phyloP scores from a whole-genome alignment of 2,329 filamentous ascomycete species.

The Aspergillus oerlinghausenensis region DNA sequence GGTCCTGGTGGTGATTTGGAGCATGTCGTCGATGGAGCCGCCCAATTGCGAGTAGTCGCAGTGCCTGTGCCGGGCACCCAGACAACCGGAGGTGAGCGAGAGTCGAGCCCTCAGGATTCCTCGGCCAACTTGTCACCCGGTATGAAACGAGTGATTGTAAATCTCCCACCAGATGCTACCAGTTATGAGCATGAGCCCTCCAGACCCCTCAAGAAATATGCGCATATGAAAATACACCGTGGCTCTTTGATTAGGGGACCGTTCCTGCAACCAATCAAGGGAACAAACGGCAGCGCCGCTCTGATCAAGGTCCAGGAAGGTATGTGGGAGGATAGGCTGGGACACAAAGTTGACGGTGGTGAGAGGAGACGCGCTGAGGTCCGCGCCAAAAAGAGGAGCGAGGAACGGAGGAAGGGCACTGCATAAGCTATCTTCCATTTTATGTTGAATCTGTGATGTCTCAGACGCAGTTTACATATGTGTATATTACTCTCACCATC shows the following conservation, averaged over 20 bases:
- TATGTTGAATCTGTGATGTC: conserved; percentile 8
- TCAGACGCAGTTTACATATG: conserved; percentile 9
- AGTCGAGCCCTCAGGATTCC: conserved; percentile 30
- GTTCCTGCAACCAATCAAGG: conserved; percentile 65
- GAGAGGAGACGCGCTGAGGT: conserved; percentile 85
- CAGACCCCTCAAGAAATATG: conserved; percentile 50
- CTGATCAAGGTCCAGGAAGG: conserved; percentile 71
- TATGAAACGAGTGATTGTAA: conserved; percentile 57
- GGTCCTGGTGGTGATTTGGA: conserved; percentile 79
- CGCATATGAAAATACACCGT: conserved; percentile 63
- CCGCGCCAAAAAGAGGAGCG: conserved; percentile 76
- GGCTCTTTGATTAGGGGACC: conserved; percentile 70
- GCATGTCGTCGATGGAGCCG: conserved; percentile 62
- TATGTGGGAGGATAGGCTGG: conserved; percentile 85
- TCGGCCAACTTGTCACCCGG: conserved; percentile 52
- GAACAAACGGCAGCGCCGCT: conserved; percentile 55
- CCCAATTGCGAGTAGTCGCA: conserved; percentile 56
- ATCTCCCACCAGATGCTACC: conserved; percentile 53
- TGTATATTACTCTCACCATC: conserved; percentile 2
- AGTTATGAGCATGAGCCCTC: conserved; percentile 48
- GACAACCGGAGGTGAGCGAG: conserved; percentile 19
- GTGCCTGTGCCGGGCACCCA: conserved; percentile 40
- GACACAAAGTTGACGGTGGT: conserved; percentile 92
- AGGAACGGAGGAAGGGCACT: conserved; percentile 65
- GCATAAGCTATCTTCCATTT: conserved; percentile 5